phyloP scores from a whole-genome alignment of 441 rosid species.

The Aquilaria agallochum region DNA sequence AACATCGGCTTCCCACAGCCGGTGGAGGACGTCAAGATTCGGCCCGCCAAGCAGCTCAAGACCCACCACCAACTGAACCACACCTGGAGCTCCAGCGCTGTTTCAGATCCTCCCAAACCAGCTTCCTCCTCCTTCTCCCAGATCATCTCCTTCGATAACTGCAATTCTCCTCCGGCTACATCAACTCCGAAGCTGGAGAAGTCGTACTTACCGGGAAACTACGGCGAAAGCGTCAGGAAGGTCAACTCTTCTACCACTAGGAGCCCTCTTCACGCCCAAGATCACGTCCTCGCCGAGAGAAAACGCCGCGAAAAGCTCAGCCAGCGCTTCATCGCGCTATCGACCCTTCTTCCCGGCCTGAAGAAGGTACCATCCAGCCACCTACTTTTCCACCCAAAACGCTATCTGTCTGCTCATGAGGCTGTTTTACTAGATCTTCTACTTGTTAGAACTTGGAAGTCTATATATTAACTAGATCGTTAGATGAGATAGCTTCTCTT shows the following conservation, averaged over 20 bases:
- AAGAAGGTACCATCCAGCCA: conserved; percentile 37
- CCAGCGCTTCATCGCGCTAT: conserved; percentile 48
- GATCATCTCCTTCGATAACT: conserved; percentile 43
- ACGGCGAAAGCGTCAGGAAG: conserved; percentile 13
- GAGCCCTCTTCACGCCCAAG: conserved; percentile 28
- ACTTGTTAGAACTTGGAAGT: too few relatives aligned
- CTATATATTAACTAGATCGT: too few relatives aligned
- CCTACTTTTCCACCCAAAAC: too few relatives aligned
- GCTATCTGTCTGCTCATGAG: too few relatives aligned
- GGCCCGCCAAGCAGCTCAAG: conserved; percentile 32
- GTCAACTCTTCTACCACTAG: conserved; percentile 5
- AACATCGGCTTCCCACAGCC: neutral
- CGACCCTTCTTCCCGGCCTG: conserved; percentile 53
- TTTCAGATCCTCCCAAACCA: conserved; percentile 12
- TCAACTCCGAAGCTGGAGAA: neutral
- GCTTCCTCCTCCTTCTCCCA: conserved; percentile 36
- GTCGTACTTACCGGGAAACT: too few relatives aligned
- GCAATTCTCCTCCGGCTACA: conserved; percentile 19
- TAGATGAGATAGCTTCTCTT: too few relatives aligned
- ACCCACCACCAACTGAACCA: conserved; percentile 1
- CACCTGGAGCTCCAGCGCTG: conserved; percentile 18
- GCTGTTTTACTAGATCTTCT: too few relatives aligned
- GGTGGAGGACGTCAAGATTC: conserved; percentile 2
- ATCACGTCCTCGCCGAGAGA: conserved; percentile 56
- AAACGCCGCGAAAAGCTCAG: conserved; percentile 60